These are phyloP conservation scores for Rhododendron ferrugineum DNA, from an alignment of 148 eudicot genomes.

Conservation along the genomic window DNA sequence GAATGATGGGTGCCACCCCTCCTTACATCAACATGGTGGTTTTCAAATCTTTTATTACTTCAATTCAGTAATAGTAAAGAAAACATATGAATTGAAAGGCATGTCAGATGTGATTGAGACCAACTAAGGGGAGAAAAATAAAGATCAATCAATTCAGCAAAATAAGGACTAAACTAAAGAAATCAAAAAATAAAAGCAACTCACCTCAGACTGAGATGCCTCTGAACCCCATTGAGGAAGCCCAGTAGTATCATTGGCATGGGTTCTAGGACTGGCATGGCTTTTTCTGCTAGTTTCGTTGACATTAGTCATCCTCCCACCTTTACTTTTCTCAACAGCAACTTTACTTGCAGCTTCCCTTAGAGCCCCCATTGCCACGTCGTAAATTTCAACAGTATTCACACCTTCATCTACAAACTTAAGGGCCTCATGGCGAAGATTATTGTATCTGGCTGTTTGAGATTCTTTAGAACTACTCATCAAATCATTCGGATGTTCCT, in stretches of 20 bases:
- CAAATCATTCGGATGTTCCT: slow-evolving; percentile 20
- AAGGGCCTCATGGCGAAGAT: slow-evolving; percentile 42
- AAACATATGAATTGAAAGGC: not conserved
- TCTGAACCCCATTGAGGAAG: slow-evolving; percentile 9
- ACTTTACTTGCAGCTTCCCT: slow-evolving; percentile 44
- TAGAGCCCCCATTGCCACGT: slow-evolving; percentile 44
- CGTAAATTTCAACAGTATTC: slow-evolving; percentile 35
- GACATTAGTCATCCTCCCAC: slow-evolving; percentile 19
- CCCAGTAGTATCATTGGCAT: slow-evolving; percentile 14
- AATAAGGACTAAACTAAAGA: not conserved
- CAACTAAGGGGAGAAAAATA: not conserved
- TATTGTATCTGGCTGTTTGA: slow-evolving; percentile 42
- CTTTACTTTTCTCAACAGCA: slow-evolving; percentile 20
- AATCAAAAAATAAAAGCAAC: not conserved
- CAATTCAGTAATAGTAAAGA: not conserved
- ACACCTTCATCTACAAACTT: slow-evolving; percentile 51
- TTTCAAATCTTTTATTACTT: not conserved
- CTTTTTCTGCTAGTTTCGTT: slow-evolving; percentile 23
- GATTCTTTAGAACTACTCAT: slow-evolving; percentile 37
- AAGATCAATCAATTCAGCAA: not conserved
- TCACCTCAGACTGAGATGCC: slow-evolving; percentile 34
- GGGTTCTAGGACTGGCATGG: slow-evolving; percentile 9
- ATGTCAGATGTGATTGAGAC: not conserved
- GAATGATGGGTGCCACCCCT: not conserved
- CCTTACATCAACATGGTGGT: not conserved